Evolutionary conservation across 169 alveolate species (phyloP).

Genomic region (Perkinsus olseni): DNA sequence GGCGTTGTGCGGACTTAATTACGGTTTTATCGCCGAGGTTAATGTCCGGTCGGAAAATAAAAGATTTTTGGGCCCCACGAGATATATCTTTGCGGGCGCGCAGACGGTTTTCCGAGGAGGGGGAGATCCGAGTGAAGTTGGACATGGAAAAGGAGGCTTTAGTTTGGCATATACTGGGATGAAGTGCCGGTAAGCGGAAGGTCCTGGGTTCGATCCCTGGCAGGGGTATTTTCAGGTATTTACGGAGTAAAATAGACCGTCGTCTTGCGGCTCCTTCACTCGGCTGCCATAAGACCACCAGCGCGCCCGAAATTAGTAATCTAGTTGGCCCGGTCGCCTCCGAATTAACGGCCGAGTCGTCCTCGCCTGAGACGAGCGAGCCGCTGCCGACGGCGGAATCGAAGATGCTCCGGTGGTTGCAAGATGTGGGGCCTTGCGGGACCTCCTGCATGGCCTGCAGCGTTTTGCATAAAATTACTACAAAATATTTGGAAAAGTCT

Average conservation of each 20-base stretch:
- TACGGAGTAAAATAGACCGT: not conserved
- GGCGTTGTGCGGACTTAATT: not conserved
- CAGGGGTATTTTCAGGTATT: not conserved
- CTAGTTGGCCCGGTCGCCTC: no score
- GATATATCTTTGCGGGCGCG: not conserved
- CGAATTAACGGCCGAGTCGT: not conserved
- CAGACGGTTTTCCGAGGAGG: not conserved
- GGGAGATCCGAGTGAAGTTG: not conserved
- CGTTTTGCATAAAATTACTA: not conserved
- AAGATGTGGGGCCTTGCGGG: not conserved
- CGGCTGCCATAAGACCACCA: not conserved
- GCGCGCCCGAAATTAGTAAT: no score
- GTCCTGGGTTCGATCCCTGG: not conserved
- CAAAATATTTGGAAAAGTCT: not conserved
- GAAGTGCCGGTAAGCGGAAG: not conserved
- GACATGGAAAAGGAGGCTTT: not conserved
- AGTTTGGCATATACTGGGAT: not conserved
- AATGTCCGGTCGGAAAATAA: not conserved
- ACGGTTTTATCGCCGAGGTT: not conserved
- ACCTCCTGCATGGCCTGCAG: not conserved
- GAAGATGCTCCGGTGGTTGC: not conserved
- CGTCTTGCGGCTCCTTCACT: not conserved
- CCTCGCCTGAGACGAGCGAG: not conserved
- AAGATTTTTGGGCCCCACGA: not conserved
- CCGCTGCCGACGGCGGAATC: not conserved